Evolutionary conservation across 768 basidiomycete genomes (phyloP).

Genomic region (Boletus pseudo-olivaceus): DNA sequence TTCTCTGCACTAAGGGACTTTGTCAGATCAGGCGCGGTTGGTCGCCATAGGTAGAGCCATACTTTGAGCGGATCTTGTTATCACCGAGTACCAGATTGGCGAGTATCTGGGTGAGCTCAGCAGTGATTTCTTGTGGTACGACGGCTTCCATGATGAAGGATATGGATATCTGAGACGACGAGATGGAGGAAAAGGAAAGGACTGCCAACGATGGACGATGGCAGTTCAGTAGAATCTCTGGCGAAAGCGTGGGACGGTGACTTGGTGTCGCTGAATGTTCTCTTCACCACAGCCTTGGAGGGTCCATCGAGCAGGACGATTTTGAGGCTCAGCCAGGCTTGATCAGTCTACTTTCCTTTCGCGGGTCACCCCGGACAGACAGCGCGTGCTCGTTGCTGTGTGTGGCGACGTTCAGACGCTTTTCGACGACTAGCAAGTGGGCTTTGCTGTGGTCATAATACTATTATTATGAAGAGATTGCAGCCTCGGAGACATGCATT

Average conservation of each 20-base stretch:
- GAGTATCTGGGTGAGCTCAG: constrained; percentile 78
- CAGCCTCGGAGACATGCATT: too few species aligned
- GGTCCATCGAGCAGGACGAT: neutral
- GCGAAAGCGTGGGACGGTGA: neutral
- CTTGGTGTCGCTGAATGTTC: neutral
- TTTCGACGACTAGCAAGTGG: too few species aligned
- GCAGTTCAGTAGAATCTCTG: neutral
- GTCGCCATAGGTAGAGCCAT: neutral
- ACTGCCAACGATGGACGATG: neutral
- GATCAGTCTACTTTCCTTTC: neutral
- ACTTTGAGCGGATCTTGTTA: constrained; percentile 78
- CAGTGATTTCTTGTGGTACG: constrained; percentile 61
- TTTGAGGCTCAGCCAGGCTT: neutral
- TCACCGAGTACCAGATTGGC: constrained; percentile 82
- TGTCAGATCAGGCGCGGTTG: constrained; percentile 5
- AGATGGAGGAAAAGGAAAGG: neutral
- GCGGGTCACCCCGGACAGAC: neutral
- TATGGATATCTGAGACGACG: neutral
- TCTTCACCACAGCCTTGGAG: neutral
- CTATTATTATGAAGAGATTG: too few species aligned
- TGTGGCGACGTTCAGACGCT: too few species aligned
- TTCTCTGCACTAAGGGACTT: constrained; percentile 58
- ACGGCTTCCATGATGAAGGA: constrained; percentile 28
- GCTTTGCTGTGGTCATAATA: too few species aligned
- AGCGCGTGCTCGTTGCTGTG: neutral